These are phyloP conservation scores for Chytriomyces sp. DNA, from an alignment of 192 early-diverging fungal genomes.

Conservation along the genomic window DNA sequence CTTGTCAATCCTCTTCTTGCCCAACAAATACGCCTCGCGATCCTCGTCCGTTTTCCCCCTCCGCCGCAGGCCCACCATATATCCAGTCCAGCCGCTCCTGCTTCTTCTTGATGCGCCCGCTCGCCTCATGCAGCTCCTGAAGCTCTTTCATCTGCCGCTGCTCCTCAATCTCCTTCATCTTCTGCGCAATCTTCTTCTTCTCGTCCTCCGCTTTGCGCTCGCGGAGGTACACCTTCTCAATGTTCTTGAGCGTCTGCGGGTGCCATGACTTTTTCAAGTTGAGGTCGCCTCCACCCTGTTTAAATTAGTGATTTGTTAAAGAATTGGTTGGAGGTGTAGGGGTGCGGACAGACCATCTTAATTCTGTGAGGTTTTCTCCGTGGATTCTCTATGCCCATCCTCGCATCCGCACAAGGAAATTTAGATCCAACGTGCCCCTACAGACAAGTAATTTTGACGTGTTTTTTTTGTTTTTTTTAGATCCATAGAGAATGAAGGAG, in stretches of 20 bases:
- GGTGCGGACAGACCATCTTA: too few relatives aligned
- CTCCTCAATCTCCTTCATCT: slow-evolving; percentile 89
- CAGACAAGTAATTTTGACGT: too few relatives aligned
- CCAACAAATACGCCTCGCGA: slow-evolving; percentile 85
- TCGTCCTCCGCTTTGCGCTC: slow-evolving; percentile 85
- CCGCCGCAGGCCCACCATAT: slow-evolving; percentile 75
- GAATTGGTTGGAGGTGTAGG: too few relatives aligned
- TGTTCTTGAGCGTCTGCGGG: slow-evolving; percentile 87
- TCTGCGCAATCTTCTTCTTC: slow-evolving; percentile 81
- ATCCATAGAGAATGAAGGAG: too few relatives aligned
- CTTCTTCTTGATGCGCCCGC: slow-evolving; percentile 48
- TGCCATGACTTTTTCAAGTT: slow-evolving; percentile 97
- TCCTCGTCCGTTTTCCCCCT: slow-evolving; percentile 62
- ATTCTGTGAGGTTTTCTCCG: too few relatives aligned
- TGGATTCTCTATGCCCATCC: too few relatives aligned
- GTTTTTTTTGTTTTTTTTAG: too few relatives aligned
- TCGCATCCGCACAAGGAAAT: too few relatives aligned
- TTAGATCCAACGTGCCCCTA: too few relatives aligned
- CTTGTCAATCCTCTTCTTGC: slow-evolving; percentile 80
- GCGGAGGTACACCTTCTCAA: slow-evolving; percentile 86
- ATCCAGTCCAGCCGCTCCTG: slow-evolving; percentile 93
- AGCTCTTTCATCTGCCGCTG: slow-evolving; percentile 88
- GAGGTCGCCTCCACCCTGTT: slow-evolving; percentile 21
- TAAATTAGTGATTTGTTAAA: too few relatives aligned
- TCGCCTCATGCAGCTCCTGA: slow-evolving; percentile 70